phyloP scores from a whole-genome alignment of 768 basidiomycete species.

The Daedalea quercina region DNA sequence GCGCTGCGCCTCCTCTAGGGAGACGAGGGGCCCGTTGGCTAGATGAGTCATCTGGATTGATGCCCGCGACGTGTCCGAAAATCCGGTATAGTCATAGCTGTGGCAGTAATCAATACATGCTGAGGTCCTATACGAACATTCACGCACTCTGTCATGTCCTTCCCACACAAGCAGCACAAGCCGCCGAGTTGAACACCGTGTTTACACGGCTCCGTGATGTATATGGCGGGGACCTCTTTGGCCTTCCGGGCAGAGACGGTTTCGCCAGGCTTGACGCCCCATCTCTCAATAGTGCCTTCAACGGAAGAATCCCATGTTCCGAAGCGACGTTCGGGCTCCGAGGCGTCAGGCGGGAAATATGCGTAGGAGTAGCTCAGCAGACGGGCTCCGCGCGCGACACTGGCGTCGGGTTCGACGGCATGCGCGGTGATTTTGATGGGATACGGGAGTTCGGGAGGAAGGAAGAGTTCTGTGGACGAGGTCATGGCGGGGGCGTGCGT shows the following conservation, averaged over 20 bases:
- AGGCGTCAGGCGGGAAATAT: constrained; percentile 42
- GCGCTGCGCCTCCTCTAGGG: constrained; percentile 84
- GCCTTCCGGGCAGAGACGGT: constrained; percentile 53
- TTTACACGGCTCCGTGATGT: constrained; percentile 87
- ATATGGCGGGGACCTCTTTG: constrained; percentile 52
- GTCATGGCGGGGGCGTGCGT: constrained; percentile 29
- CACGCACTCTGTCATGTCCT: constrained; percentile 86
- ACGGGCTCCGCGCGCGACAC: constrained; percentile 64
- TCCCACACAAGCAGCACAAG: constrained; percentile 90
- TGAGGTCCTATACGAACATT: constrained; percentile 3
- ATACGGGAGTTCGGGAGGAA: constrained; percentile 77
- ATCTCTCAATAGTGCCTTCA: constrained; percentile 68
- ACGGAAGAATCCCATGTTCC: constrained; percentile 89
- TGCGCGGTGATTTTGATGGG: constrained; percentile 78
- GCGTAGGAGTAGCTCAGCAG: constrained; percentile 83
- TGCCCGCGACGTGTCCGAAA: constrained; percentile 80
- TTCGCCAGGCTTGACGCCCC: constrained; percentile 65
- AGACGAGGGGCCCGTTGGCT: constrained; percentile 85
- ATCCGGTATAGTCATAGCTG: constrained; percentile 82
- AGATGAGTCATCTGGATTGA: constrained; percentile 94
- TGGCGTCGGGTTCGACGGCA: constrained; percentile 36
- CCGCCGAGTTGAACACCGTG: constrained; percentile 92
- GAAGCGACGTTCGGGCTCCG: constrained; percentile 61
- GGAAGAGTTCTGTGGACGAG: constrained; percentile 65
- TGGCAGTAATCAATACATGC: constrained; percentile 9